A percentile compares a stretch with the other conserved stretches of the same genome.
Conservation (phyloP, 2,329 filamentous ascomycete genomes). For the Coniosporium tulheliwenetii region DNA sequence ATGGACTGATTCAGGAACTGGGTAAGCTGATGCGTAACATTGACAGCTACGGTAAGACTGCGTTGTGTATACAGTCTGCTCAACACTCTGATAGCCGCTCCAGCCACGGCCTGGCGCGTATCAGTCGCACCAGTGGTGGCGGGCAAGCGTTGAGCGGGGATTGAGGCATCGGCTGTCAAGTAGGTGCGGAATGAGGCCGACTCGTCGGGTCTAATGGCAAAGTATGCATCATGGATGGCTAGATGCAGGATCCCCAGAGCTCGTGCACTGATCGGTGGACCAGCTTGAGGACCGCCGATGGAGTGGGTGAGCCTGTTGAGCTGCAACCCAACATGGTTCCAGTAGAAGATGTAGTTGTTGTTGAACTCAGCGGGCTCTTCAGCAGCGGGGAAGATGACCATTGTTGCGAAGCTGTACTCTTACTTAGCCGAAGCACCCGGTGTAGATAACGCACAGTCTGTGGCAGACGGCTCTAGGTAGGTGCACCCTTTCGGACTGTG, state of each 20-base stretch:
- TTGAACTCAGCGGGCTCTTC: conserved; percentile 5
- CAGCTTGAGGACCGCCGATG: background rate
- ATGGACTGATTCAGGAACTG: conserved; percentile 3
- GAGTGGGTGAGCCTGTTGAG: conserved; percentile 2
- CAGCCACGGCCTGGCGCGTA: conserved; percentile 10
- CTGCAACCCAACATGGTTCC: conserved; percentile 5
- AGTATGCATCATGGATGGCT: conserved; percentile 13
- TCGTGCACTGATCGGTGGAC: conserved; percentile 1
- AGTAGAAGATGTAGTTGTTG: conserved; percentile 7
- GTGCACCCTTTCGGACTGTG: too few species aligned
- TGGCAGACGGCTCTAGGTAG: too few species aligned
- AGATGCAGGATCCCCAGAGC: conserved; percentile 11
- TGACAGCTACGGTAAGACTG: conserved; percentile 3
- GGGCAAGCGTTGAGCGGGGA: conserved; percentile 6
- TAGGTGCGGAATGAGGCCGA: conserved; percentile 7
- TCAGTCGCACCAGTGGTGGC: conserved; percentile 5
- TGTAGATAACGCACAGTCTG: too few species aligned
- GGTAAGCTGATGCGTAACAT: conserved; percentile 6
- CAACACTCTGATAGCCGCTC: conserved; percentile 10
- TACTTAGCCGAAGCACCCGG: too few species aligned
- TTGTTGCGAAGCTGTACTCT: background rate
- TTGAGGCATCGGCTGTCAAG: conserved; percentile 2
- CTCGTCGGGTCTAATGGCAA: conserved; percentile 7
- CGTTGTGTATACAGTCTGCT: conserved; percentile 6
- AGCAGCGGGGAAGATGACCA: conserved; percentile 2